Conservation (phyloP, 2,329 filamentous ascomycete species). For the Lachnellula cervina region DNA sequence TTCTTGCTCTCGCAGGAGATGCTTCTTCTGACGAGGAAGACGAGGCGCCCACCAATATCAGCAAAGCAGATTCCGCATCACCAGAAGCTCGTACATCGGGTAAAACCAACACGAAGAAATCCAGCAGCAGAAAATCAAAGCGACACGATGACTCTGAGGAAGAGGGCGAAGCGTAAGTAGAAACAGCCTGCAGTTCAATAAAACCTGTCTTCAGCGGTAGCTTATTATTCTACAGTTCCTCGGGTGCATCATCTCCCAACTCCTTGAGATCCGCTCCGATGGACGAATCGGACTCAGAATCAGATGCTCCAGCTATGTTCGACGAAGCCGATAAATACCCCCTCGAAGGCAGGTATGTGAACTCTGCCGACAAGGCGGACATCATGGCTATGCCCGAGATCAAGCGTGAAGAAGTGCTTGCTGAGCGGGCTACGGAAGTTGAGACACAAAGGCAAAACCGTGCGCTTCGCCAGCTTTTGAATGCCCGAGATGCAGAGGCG, state of each 20-base stretch:
- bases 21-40: slow-evolving; percentile 56
- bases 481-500: slow-evolving; percentile 58
- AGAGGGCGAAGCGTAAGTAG: slow-evolving; percentile 76
- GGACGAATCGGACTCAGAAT: slow-evolving; percentile 84
- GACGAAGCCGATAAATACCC: slow-evolving; percentile 67
- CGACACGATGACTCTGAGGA: slow-evolving; percentile 63
- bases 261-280: slow-evolving; percentile 81
- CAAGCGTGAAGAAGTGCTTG: slow-evolving; percentile 83
- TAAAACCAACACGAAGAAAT: slow-evolving; percentile 41
- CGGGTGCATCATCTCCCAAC: slow-evolving; percentile 61
- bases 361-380: slow-evolving; percentile 65
- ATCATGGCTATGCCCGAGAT: slow-evolving; percentile 88
- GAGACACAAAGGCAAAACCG: slow-evolving; percentile 78
- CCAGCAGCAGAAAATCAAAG: slow-evolving; percentile 44
- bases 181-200: slow-evolving; percentile 1
- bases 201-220: slow-evolving; percentile 8
- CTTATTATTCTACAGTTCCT: slow-evolving; percentile 51
- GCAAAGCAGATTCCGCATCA: slow-evolving; percentile 53
- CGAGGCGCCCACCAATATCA: slow-evolving; percentile 41
- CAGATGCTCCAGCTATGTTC: slow-evolving; percentile 48
- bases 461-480: slow-evolving; percentile 72
- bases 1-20: slow-evolving; percentile 86
- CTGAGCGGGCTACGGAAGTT: slow-evolving; percentile 78
- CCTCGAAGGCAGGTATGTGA: slow-evolving; percentile 80
- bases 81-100: slow-evolving; percentile 37